Conservation (phyloP, 441 rosid genomes). For the Populus hybrid region DNA sequence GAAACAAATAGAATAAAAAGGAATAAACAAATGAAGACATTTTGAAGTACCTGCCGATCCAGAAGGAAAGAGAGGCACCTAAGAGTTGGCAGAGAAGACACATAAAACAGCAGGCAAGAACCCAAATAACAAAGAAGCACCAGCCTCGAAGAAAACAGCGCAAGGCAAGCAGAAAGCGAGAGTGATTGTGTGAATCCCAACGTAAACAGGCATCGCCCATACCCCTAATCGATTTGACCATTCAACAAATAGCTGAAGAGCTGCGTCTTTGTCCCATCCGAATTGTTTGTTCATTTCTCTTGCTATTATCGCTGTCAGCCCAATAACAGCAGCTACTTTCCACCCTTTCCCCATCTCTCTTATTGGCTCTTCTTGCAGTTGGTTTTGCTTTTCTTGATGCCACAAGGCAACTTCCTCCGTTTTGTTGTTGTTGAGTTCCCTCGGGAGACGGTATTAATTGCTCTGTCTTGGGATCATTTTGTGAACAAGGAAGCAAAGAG, state of each 20-base stretch:
- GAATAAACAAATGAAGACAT: background rate
- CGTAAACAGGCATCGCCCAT: conserved; percentile 81
- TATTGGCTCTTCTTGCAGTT: too few species aligned
- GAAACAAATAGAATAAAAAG: background rate
- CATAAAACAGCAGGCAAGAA: conserved; percentile 75
- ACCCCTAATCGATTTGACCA: conserved; percentile 65
- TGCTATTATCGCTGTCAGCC: conserved; percentile 18
- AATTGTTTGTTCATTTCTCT: conserved; percentile 41
- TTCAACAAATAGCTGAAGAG: conserved; percentile 37
- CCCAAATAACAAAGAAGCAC: conserved; percentile 75
- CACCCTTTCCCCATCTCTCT: conserved; percentile 49
- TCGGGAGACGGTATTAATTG: too few species aligned
- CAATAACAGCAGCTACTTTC: conserved; percentile 37
- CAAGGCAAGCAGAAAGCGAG: conserved; percentile 75
- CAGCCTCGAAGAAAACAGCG: conserved; percentile 91
- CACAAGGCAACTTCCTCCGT: background rate
- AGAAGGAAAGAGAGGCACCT: conserved; percentile 88
- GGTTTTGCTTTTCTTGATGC: background rate
- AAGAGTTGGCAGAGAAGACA: conserved; percentile 74
- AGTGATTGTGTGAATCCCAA: conserved; percentile 67
- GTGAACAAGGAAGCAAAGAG: too few species aligned
- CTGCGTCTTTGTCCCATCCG: conserved; percentile 59
- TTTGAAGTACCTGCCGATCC: conserved; percentile 70
- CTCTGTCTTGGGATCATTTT: too few species aligned
- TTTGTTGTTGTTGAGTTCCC: background rate